Evolutionary conservation across 129 eudicot genomes (phyloP).

Genomic region (Scalesia atractyloides): DNA sequence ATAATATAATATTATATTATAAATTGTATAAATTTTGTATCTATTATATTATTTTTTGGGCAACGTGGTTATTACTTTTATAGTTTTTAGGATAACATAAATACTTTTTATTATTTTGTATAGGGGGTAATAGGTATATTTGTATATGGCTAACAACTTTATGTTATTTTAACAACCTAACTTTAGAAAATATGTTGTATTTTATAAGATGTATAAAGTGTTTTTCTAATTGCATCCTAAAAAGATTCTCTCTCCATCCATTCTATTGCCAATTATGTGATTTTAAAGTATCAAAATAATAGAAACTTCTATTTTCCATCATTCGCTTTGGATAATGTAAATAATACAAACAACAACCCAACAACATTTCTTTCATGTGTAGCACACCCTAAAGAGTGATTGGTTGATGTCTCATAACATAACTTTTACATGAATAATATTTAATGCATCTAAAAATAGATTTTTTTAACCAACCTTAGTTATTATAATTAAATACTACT

Average conservation of each 20-base stretch:
- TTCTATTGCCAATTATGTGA: constrained; percentile 5
- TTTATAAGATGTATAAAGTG: constrained; percentile 4
- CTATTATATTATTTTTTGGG: constrained; percentile 9
- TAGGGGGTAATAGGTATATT: neutral
- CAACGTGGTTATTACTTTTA: constrained; percentile 20
- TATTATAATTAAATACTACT: too few species aligned
- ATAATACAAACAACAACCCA: neutral
- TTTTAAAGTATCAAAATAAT: neutral
- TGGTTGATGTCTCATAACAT: too few species aligned
- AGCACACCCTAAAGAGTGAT: neutral
- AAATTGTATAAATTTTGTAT: neutral
- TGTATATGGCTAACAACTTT: neutral
- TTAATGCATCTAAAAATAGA: too few species aligned
- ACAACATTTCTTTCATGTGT: constrained; percentile 4
- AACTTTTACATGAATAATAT: too few species aligned
- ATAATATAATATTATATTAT: constrained; percentile 1
- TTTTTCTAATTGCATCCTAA: neutral
- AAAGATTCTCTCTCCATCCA: constrained; percentile 6
- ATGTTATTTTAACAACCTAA: neutral
- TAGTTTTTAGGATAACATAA: neutral
- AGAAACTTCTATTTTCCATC: constrained; percentile 3
- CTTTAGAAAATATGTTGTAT: neutral
- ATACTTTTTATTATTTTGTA: neutral
- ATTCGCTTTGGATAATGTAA: constrained; percentile 5
- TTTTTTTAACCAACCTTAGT: too few species aligned